Evolutionary conservation across 2,329 filamentous ascomycete genomes (phyloP).

Genomic region (Talaromyces atroroseus): DNA sequence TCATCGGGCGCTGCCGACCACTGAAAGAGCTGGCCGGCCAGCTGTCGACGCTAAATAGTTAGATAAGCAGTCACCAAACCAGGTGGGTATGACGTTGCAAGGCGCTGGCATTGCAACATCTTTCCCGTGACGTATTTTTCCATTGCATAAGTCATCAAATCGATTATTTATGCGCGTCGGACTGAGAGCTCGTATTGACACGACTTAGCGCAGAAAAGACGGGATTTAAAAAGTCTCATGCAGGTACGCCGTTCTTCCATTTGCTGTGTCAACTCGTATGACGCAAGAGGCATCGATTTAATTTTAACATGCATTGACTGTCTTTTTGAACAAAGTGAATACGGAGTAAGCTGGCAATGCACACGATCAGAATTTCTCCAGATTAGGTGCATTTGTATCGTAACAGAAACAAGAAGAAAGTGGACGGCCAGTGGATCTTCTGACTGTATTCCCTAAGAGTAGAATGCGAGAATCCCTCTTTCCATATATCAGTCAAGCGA

Average conservation of each 20-base stretch:
- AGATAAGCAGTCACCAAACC: not conserved
- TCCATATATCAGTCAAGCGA: too few relatives aligned
- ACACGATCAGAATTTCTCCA: not conserved
- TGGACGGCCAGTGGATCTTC: too few relatives aligned
- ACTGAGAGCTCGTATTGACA: not conserved
- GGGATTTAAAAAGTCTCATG: not conserved
- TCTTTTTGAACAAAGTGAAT: not conserved
- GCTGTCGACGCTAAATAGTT: not conserved
- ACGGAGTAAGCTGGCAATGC: too few relatives aligned
- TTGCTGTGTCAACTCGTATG: not conserved
- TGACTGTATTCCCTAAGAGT: too few relatives aligned
- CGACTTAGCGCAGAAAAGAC: not conserved
- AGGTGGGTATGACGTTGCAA: conserved; percentile 6
- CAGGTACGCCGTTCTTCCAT: conserved; percentile 5
- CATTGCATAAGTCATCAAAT: too few relatives aligned
- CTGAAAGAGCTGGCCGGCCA: not conserved
- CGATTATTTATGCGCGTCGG: too few relatives aligned
- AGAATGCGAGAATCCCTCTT: too few relatives aligned
- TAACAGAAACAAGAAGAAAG: too few relatives aligned
- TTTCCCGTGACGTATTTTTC: too few relatives aligned
- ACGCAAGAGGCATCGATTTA: not conserved
- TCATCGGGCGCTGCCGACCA: too few relatives aligned
- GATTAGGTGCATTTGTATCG: not conserved
- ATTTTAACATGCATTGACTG: not conserved
- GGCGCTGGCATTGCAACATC: not conserved